Evolutionary conservation across 768 basidiomycete genomes (phyloP), one percentile per base, ranked within the genome.

Genomic region (Obba rivulosa): DNA sequence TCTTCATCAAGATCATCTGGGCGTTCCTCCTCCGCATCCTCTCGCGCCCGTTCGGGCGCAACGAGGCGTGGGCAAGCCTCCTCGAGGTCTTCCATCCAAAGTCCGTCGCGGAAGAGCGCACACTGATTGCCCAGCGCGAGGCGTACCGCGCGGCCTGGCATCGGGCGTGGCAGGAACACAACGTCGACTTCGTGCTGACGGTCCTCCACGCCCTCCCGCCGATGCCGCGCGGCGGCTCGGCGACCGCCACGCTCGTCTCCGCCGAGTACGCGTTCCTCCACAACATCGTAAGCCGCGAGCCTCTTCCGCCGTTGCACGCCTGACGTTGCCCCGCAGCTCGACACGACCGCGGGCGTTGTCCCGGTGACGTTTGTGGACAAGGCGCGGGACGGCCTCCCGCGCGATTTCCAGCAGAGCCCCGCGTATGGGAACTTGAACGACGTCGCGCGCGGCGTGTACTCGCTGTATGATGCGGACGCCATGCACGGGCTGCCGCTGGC

Each of bases 401-500:
- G 45, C 1, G 45, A 55, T 41, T 62, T 60, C 48, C 51, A 54
- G 21, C 56, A 64, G 41, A 55, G 52, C 49, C 39, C 23, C 1
- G 41, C 46, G 13, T 59, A 63, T 54, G 56, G 57, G 34, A 61
- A 66, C 43, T 55, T 62, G 34, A 75, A 71, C 46, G 57, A 58
- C 8, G 60, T 70, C 34, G 73, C 73, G 49, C 58, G 66, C 34
- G 59, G 61, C 25, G 64, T 69, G 42, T 75, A 74, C 60, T 53
- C 60, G 34, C 63, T 71, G 62, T 77, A 76, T 49, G 66, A 75
- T 42, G 56, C 68, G 5, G 49, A 53, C 34, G 65, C 66, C 50
- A 73, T 76, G 70, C 63, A 70, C 20, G 75, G 73, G 11, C 65
- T 76, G 18, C 75, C 74, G 0, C 61, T 77, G 2, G 71, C 73